phyloP scores from a whole-genome alignment of 768 basidiomycete genomes.

The Phanerochaete carnosa region DNA sequence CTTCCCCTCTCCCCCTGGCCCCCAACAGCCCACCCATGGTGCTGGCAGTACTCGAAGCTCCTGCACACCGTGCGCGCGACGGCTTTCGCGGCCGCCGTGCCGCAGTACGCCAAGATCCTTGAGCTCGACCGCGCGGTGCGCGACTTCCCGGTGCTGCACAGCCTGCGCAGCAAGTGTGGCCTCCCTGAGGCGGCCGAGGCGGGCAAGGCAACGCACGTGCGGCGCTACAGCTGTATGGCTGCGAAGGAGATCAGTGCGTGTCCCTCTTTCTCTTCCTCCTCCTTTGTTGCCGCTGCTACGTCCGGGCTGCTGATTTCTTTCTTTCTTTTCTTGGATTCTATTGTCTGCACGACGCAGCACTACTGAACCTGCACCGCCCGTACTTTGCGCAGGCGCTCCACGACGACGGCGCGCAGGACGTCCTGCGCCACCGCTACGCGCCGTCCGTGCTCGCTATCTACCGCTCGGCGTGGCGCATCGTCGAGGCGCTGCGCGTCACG shows the following conservation, averaged over 20 bases:
- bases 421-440: constrained; percentile 58
- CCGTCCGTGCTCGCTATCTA: constrained; percentile 72
- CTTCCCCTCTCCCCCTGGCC: too few relatives aligned
- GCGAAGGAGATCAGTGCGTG: constrained; percentile 27
- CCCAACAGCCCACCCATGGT: constrained; percentile 51
- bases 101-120: constrained; percentile 42
- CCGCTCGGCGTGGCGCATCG: constrained; percentile 67
- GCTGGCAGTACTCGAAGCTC: constrained; percentile 49
- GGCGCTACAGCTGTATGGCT: constrained; percentile 20
- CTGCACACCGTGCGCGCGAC: constrained; percentile 48
- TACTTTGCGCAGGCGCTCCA: constrained; percentile 68
- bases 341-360: constrained; percentile 33
- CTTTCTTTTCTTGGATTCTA: background rate
- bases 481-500: constrained; percentile 44
- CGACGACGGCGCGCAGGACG: constrained; percentile 55
- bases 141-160: constrained; percentile 42
- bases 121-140: constrained; percentile 51
- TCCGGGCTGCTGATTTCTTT: too few relatives aligned
- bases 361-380: constrained; percentile 62
- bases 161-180: constrained; percentile 35
- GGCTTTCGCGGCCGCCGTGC: constrained; percentile 41
- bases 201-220: constrained; percentile 12
- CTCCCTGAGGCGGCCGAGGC: constrained; percentile 10
- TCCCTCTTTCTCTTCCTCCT: background rate
- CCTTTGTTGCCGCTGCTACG: too few relatives aligned